These are phyloP conservation scores for Kodamaea neixiangensis DNA, from an alignment of 805 yeast genomes.

Conservation along the genomic window DNA sequence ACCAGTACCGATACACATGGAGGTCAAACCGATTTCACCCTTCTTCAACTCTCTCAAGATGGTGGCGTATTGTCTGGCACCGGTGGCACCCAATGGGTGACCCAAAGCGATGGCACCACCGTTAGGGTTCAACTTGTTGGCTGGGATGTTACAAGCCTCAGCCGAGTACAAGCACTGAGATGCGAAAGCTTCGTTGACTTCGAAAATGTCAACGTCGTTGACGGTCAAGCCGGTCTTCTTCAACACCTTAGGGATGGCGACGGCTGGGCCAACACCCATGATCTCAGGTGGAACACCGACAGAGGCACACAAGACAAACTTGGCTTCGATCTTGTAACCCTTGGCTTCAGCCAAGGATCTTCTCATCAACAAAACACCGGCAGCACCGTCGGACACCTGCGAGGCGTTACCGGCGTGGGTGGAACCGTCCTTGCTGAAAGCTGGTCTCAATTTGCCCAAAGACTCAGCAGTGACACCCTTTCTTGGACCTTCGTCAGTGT, in stretches of 20 bases:
- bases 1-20: conserved; percentile 98
- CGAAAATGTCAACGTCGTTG: conserved; percentile 73
- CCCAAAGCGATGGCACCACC: conserved; percentile 98
- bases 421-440: conserved; percentile 79
- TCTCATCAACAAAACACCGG: conserved; percentile 81
- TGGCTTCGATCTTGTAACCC: conserved; percentile 73
- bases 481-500: conserved; percentile 89
- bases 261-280: conserved; percentile 98
- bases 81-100: conserved; percentile 70
- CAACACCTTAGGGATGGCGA: conserved; percentile 86
- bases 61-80: conserved; percentile 92
- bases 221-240: conserved; percentile 58
- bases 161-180: conserved; percentile 87
- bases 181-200: conserved; percentile 96
- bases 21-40: conserved; percentile 86
- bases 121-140: conserved; percentile 68
- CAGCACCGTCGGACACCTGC: conserved; percentile 95
- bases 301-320: conserved; percentile 73
- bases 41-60: conserved; percentile 73
- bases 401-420: conserved; percentile 98
- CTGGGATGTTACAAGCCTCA: conserved; percentile 63
- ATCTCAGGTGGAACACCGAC: conserved; percentile 97
- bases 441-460: conserved; percentile 77
- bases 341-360: conserved; percentile 79
- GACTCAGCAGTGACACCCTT: conserved; percentile 78